Base-by-base conservation (phyloP, 805 yeast species). In the Starmerella lactis-condensi region DNA sequence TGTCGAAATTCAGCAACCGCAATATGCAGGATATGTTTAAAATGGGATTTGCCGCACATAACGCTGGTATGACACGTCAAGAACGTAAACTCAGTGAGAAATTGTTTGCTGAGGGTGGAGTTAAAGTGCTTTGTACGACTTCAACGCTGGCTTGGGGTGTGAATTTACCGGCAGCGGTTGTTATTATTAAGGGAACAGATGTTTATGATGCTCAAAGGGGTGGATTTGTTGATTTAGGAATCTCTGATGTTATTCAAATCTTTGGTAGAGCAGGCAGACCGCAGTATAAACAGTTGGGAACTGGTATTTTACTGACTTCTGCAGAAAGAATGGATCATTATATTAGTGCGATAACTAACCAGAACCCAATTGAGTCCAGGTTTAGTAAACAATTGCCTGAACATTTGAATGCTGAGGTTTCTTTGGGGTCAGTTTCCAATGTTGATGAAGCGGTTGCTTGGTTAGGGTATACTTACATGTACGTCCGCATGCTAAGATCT, bases 141-240 rank as follows among this genome's bases (percentile, higher is more conserved):
- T 93, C 98, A 0, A 89, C 99, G 0, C 65, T 89, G 36, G 99
- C 99, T 0, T 89, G 99, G 99, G 99, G 99, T 66, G 96, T 89
- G 13, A 89, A 89, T 49, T 60, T 89, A 36, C 98, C 99, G 2
- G 98, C 98, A 5, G 95, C 94, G 2, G 93, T 82, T 24, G 99
- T 89, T 14, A 78, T 89, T 39, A 72, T 89, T 20, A 89, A 89
- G 47, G 99, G 99, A 0, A 89, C 99, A 0, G 93, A 85, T 48
- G 82, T 89, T 0, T 89, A 89, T 49, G 92, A 89, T 50, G 65
- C 96, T 0, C 79, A 83, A 50, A 75, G 75, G 32, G 98, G 98
- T 64, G 98, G 98, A 0, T 79, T 72, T 47, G 69, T 75, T 2
- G 98, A 89, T 49, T 59, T 91, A 24, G 96, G 96, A 2, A 85